These are phyloP conservation scores for Exophiala aquamarina DNA, from an alignment of 2,329 filamentous ascomycete species.

Conservation along the genomic window DNA sequence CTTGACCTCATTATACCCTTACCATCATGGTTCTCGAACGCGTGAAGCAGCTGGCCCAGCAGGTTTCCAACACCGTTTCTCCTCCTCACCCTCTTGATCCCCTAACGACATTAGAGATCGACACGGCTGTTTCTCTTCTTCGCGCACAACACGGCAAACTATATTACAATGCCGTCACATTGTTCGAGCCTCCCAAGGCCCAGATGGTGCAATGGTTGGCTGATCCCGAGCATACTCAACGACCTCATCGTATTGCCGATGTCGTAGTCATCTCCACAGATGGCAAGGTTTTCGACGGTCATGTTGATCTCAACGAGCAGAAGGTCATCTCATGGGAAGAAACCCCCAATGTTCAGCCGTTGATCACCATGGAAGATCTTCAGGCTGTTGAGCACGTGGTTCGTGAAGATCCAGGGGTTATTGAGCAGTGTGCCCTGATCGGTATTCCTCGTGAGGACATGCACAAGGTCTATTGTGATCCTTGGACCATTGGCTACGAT, in stretches of 20 bases:
- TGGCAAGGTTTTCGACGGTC: slow-evolving; percentile 78
- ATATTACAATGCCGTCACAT: slow-evolving; percentile 81
- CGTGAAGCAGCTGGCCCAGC: slow-evolving; percentile 62
- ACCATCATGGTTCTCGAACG: slow-evolving; percentile 64
- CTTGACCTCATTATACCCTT: too few relatives aligned
- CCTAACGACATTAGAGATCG: slow-evolving; percentile 70
- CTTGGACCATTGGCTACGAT: slow-evolving; percentile 94
- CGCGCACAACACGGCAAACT: slow-evolving; percentile 69
- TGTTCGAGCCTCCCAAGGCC: slow-evolving; percentile 81
- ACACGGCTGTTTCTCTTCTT: slow-evolving; percentile 66
- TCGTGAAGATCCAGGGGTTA: slow-evolving; percentile 78
- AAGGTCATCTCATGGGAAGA: slow-evolving; percentile 74
- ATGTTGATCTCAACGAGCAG: slow-evolving; percentile 68
- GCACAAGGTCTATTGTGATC: slow-evolving; percentile 95
- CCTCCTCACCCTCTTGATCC: slow-evolving; percentile 76
- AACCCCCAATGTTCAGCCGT: slow-evolving; percentile 74
- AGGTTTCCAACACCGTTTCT: slow-evolving; percentile 56
- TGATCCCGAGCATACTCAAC: slow-evolving; percentile 58
- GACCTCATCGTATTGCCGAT: slow-evolving; percentile 73
- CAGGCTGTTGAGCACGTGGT: slow-evolving; percentile 74
- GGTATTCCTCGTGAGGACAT: slow-evolving; percentile 81
- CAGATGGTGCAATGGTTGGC: slow-evolving; percentile 80
- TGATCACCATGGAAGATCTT: slow-evolving; percentile 91
- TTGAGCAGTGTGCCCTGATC: slow-evolving; percentile 82
- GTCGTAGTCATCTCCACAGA: slow-evolving; percentile 77